A percentile compares a stretch with the other conserved stretches of the same genome.
phyloP scores from a whole-genome alignment of 805 yeast genomes.

The Priceomyces carsonii region DNA sequence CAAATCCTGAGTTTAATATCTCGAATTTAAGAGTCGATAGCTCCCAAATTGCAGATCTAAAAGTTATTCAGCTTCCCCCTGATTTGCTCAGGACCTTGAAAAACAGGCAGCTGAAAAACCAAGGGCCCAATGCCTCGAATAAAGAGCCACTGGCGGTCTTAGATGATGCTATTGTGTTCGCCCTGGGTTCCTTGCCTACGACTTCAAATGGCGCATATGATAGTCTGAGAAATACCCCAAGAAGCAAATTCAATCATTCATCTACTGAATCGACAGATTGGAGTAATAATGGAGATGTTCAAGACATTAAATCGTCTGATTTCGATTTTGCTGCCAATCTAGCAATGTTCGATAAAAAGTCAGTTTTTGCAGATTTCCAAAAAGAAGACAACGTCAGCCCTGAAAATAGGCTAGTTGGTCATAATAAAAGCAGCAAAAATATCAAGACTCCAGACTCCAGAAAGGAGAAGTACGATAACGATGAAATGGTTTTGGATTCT shows the following conservation, averaged over 20 bases:
- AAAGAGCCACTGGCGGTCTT: slow-evolving; percentile 7
- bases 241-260: slow-evolving; percentile 3
- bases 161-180: slow-evolving; percentile 32
- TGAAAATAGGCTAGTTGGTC: slow-evolving; percentile 67
- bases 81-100: slow-evolving; percentile 19
- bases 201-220: slow-evolving; percentile 1
- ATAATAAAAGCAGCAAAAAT: slow-evolving; percentile 48
- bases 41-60: slow-evolving; percentile 50
- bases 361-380: slow-evolving; percentile 77
- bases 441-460: slow-evolving; percentile 15
- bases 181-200: slow-evolving; percentile 14
- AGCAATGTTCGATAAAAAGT: slow-evolving; percentile 76
- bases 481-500: slow-evolving; percentile 69
- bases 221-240: slow-evolving; percentile 11
- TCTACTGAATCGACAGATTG: slow-evolving; percentile 33
- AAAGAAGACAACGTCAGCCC: slow-evolving; percentile 62
- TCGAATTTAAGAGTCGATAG: slow-evolving; percentile 28
- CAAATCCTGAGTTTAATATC: slow-evolving; percentile 10
- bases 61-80: slow-evolving; percentile 56
- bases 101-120: slow-evolving; percentile 14
- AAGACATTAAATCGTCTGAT: slow-evolving; percentile 54
- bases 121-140: background rate
- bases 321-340: slow-evolving; percentile 86
- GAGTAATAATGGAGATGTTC: slow-evolving; percentile 46
- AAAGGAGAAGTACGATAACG: slow-evolving; percentile 58